These are phyloP conservation scores for Saprolegnia parasitica DNA, from an alignment of 352 stramenopile species.

Conservation along the genomic window DNA sequence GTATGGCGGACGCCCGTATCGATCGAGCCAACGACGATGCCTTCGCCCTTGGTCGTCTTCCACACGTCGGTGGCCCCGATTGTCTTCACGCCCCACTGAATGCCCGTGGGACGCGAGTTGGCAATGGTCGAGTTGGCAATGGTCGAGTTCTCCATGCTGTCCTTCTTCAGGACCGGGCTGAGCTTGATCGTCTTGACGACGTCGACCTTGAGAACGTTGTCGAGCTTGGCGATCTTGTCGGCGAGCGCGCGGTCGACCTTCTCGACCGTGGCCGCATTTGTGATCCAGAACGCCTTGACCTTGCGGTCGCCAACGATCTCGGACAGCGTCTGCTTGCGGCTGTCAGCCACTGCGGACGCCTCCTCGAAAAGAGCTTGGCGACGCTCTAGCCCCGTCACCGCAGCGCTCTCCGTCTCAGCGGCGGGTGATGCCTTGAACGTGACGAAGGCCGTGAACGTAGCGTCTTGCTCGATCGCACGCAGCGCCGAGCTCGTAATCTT, in stretches of 20 bases:
- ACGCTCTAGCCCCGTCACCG: not conserved
- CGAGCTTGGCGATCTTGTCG: not conserved
- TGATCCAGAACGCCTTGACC: slow-evolving; percentile 1
- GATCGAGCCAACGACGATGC: slow-evolving; percentile 30
- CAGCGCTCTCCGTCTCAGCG: not conserved
- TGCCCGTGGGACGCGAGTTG: not conserved
- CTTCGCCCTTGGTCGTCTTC: slow-evolving; percentile 28
- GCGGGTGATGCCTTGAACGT: not conserved
- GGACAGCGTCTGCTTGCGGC: not conserved
- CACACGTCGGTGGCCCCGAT: slow-evolving; percentile 25
- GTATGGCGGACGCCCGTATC: slow-evolving; percentile 26
- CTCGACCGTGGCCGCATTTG: not conserved
- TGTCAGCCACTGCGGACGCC: not conserved
- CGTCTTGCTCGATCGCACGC: not conserved
- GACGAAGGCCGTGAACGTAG: not conserved
- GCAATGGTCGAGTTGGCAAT: not conserved
- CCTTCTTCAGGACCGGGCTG: not conserved
- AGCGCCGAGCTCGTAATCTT: slow-evolving; percentile 7
- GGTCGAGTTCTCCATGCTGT: no score
- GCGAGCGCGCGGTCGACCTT: not conserved
- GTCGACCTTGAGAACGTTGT: not conserved
- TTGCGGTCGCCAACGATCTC: not conserved
- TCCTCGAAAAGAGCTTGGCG: not conserved
- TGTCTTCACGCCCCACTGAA: slow-evolving; percentile 27
- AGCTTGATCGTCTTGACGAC: not conserved